Percentiles rank a stretch among this genome's conserved stretches.
Conservation (phyloP, 2,329 filamentous ascomycete species). For the Aspergillus sergii region DNA sequence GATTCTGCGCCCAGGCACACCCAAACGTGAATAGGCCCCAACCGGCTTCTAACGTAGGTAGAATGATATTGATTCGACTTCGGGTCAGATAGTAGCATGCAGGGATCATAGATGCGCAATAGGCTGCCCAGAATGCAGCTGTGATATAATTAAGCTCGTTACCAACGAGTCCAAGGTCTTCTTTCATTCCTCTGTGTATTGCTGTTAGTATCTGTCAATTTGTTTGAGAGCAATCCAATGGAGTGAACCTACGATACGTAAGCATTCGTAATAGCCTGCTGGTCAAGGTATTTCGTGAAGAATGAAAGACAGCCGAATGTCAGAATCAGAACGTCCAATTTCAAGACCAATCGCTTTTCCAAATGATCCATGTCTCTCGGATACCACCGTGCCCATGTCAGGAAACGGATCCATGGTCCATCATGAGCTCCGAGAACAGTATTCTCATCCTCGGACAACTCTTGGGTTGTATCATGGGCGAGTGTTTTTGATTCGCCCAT, state of each 20-base stretch:
- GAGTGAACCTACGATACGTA: constrained; percentile 22
- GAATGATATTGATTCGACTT: constrained; percentile 25
- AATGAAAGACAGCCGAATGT: constrained; percentile 48
- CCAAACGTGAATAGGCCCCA: constrained; percentile 30
- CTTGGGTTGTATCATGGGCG: neutral
- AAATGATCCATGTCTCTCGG: constrained; percentile 16
- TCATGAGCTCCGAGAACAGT: neutral
- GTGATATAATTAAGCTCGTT: constrained; percentile 22
- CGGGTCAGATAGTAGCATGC: constrained; percentile 43
- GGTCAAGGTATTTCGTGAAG: constrained; percentile 51
- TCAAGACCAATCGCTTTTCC: constrained; percentile 50
- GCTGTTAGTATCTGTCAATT: constrained; percentile 17
- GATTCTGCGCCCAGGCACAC: constrained; percentile 21
- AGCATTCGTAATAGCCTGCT: neutral
- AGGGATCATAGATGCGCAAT: constrained; percentile 46
- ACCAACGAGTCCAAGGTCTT: neutral
- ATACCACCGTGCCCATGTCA: constrained; percentile 19
- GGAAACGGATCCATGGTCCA: constrained; percentile 17
- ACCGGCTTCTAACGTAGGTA: constrained; percentile 25
- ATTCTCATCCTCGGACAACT: neutral
- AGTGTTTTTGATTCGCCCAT: neutral
- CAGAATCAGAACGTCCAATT: constrained; percentile 50
- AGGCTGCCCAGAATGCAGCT: constrained; percentile 38
- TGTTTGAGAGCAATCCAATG: neutral
- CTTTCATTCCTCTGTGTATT: neutral